A percentile compares a stretch with the other conserved stretches of the same genome.
Evolutionary conservation across 768 basidiomycete species (phyloP).

Genomic region (Auriscalpium microsporum): DNA sequence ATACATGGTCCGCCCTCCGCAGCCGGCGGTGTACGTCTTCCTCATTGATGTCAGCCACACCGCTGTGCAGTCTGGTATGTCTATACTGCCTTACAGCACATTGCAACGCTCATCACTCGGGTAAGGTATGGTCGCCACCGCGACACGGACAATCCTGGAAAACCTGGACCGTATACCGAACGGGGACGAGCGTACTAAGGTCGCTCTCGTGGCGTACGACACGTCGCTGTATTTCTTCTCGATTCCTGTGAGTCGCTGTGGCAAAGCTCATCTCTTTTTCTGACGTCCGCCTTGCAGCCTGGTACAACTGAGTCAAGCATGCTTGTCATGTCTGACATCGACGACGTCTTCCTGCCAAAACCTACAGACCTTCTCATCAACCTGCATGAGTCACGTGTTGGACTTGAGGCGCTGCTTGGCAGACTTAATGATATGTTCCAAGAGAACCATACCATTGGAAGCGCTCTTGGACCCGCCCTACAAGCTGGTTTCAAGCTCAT

Average conservation of each 20-base stretch:
- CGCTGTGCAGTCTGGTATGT: slow-evolving; percentile 79
- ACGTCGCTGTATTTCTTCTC: slow-evolving; percentile 95
- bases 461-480: slow-evolving; percentile 88
- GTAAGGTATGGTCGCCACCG: slow-evolving; percentile 95
- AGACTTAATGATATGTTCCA: slow-evolving; percentile 95
- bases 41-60: slow-evolving; percentile 93
- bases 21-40: slow-evolving; percentile 95
- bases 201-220: slow-evolving; percentile 89
- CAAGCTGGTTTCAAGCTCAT: slow-evolving; percentile 96
- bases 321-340: slow-evolving; percentile 95
- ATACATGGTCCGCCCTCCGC: slow-evolving; percentile 98
- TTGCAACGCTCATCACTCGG: background rate
- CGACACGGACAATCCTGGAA: slow-evolving; percentile 92
- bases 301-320: slow-evolving; percentile 76
- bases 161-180: slow-evolving; percentile 93
- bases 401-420: slow-evolving; percentile 74
- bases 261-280: background rate
- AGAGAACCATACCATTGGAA: slow-evolving; percentile 89
- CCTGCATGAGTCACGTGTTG: slow-evolving; percentile 71
- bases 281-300: slow-evolving; percentile 31
- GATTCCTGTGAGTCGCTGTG: slow-evolving; percentile 51
- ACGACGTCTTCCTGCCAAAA: slow-evolving; percentile 96
- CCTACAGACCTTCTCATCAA: slow-evolving; percentile 96
- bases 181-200: slow-evolving; percentile 86
- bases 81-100: background rate